phyloP scores from a whole-genome alignment of 1,139 yeast species.

The Candida sp. region DNA sequence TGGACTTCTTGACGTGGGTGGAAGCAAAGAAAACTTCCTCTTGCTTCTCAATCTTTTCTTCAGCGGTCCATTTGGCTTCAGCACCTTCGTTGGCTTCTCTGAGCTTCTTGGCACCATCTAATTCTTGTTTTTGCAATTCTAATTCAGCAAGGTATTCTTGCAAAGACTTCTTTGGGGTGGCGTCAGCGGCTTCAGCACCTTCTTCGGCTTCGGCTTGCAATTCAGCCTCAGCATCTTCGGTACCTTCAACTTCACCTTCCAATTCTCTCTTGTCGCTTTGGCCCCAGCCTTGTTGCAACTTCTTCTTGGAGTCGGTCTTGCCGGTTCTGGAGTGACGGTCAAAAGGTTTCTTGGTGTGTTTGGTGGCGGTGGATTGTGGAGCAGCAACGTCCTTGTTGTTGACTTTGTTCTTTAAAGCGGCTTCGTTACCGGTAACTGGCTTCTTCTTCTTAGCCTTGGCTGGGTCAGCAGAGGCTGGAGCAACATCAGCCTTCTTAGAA shows the following conservation, averaged over 20 bases:
- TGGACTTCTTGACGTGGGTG: conserved; percentile 61
- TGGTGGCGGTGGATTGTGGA: conserved; percentile 55
- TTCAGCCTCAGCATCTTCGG: conserved; percentile 60
- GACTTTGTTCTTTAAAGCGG: conserved; percentile 77
- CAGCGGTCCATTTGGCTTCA: conserved; percentile 62
- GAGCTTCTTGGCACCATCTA: conserved; percentile 42
- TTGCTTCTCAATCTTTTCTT: conserved; percentile 65
- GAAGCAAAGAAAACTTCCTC: conserved; percentile 60
- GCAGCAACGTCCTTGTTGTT: conserved; percentile 75
- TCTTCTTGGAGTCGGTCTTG: conserved; percentile 85
- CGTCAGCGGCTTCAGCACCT: conserved; percentile 41
- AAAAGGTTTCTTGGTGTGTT: conserved; percentile 65
- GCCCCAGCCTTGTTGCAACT: conserved; percentile 83
- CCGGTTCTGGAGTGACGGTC: conserved; percentile 90
- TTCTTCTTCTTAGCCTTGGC: conserved; percentile 80
- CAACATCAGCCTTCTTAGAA: conserved; percentile 85
- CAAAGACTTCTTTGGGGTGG: conserved; percentile 60
- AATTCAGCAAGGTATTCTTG: conserved; percentile 77
- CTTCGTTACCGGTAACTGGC: conserved; percentile 85
- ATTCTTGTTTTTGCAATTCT: conserved; percentile 49
- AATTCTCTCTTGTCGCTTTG: conserved; percentile 68
- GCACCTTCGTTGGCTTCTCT: conserved; percentile 67
- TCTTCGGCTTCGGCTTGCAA: conserved; percentile 41
- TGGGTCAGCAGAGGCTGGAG: conserved; percentile 85
- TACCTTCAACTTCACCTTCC: conserved; percentile 69